These are phyloP conservation scores for Meyerozyma athensensis DNA, from an alignment of 1,139 yeast genomes.

Conservation along the genomic window DNA sequence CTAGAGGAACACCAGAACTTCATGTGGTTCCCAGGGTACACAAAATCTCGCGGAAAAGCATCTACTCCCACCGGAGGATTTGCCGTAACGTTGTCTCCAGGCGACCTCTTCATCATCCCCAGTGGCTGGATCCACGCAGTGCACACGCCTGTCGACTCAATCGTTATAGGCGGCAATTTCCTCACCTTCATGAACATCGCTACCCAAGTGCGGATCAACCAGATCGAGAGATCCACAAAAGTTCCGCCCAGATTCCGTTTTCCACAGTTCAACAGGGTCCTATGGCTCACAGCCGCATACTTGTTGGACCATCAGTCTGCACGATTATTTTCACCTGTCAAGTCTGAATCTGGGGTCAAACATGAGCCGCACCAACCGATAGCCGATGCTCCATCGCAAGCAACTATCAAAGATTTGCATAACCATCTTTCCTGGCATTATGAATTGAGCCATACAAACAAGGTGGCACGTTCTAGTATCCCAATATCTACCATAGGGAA, in stretches of 20 bases:
- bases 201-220: conserved; percentile 57
- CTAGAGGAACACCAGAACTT: conserved; percentile 56
- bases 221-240: conserved; percentile 60
- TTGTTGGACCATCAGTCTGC: conserved; percentile 21
- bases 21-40: conserved; percentile 61
- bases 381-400: background rate
- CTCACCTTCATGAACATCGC: conserved; percentile 59
- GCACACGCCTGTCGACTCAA: conserved; percentile 72
- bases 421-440: conserved; percentile 16
- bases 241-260: conserved; percentile 76
- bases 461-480: conserved; percentile 18
- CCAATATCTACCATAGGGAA: conserved; percentile 16
- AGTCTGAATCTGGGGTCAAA: background rate
- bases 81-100: conserved; percentile 57
- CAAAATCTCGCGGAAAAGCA: conserved; percentile 12
- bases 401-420: conserved; percentile 8
- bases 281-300: conserved; percentile 61
- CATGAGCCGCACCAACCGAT: background rate
- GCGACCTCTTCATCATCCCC: conserved; percentile 80
- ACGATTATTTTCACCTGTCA: conserved; percentile 5
- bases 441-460: conserved; percentile 15
- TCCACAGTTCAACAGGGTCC: conserved; percentile 67
- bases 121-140: conserved; percentile 96
- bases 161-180: conserved; percentile 86
- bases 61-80: conserved; percentile 45